Percentiles rank a stretch among this genome's conserved stretches.
phyloP scores from a whole-genome alignment of 768 basidiomycete genomes.

The Trametes villosa region DNA sequence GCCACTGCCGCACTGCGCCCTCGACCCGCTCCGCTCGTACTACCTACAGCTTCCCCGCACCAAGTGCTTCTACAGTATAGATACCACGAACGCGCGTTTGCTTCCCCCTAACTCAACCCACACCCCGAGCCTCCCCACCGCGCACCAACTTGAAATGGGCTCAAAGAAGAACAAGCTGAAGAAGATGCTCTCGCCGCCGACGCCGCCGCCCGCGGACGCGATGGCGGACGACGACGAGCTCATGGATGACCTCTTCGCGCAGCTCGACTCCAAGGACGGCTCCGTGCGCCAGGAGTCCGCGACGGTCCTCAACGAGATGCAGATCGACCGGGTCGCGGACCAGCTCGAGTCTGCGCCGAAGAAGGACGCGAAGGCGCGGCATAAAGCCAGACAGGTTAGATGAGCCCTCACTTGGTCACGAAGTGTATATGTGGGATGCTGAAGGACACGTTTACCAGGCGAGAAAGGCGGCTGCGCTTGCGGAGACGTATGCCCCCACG shows the following conservation, averaged over 20 bases:
- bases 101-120: neutral
- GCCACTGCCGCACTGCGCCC: neutral
- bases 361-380: conserved; percentile 62
- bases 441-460: conserved; percentile 47
- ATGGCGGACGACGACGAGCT: conserved; percentile 61
- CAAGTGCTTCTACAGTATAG: no score
- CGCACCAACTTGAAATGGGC: conserved; percentile 7
- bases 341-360: conserved; percentile 39
- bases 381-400: conserved; percentile 72
- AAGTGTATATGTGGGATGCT: neutral
- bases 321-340: conserved; percentile 38
- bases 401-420: no score
- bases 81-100: neutral
- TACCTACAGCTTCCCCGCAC: no score
- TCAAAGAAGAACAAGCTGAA: conserved; percentile 57
- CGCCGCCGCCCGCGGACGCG: conserved; percentile 36
- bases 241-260: conserved; percentile 75
- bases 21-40: neutral
- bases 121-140: neutral
- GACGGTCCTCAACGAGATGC: conserved; percentile 52
- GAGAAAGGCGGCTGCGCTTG: conserved; percentile 69
- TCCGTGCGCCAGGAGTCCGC: conserved; percentile 54
- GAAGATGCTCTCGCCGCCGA: conserved; percentile 42
- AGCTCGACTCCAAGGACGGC: conserved; percentile 69
- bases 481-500: conserved; percentile 52